Evolutionary conservation across 2,329 filamentous ascomycete species (phyloP), one percentile per base, ranked within the genome.

Genomic region (Aspergillus sergii): DNA sequence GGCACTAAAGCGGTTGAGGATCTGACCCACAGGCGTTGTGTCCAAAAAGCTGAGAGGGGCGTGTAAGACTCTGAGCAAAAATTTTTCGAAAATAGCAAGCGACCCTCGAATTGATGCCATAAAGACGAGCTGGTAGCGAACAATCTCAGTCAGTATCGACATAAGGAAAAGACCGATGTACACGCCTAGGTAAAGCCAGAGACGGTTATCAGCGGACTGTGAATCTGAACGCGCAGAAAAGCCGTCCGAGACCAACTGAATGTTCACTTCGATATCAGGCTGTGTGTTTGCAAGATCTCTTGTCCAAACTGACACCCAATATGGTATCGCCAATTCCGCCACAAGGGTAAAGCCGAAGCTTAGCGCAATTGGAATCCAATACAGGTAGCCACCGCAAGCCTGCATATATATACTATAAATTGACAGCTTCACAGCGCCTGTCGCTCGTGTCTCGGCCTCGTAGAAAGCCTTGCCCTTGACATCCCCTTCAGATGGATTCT

Each of bases 41-140:
- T 94, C 91, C 46, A 94, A 83, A 89, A 90, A 93, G 63, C 89
- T 83, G 19, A 93, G 81, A 2, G 90, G 91, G 2, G 91, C 88
- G 28, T 89, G 85, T 3, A 94, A 81, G 12, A 94, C 84, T 0
- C 86, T 83, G 67, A 86, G 88, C 50, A 89, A 86, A 66, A 93
- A 84, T 58, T 84, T 84, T 26, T 87, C 83, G 66, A 93, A 94
- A 4, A 94, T 81, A 51, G 79, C 79, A 45, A 87, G 83, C n/a
- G 90, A 93, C 3, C 91, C 91, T 62, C 83, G 84, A 68, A 93
- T 82, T 14, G 90, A 90, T 55, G 89, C 88, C 9, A 80, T 68
- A 69, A 88, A 91, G 6, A 90, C 80, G 73, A 86, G 87, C 61
- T 83, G 84, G 75, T 87, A 92, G 61, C 87, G 84, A 86, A 65